These are phyloP conservation scores for Chenopodium formosanum DNA, from an alignment of 148 eudicot genomes.

Conservation along the genomic window DNA sequence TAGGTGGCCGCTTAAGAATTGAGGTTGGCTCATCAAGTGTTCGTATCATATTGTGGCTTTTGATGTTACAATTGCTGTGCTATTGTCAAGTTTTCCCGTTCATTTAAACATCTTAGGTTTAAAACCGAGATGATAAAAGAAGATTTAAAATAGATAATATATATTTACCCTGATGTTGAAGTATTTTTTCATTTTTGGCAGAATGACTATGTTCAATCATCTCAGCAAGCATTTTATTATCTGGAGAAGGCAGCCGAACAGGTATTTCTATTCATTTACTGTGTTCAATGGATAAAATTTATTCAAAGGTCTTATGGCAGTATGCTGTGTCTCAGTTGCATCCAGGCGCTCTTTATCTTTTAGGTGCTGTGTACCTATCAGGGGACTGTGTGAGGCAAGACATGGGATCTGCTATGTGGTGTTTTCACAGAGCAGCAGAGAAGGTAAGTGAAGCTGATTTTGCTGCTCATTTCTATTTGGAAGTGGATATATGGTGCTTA, in stretches of 20 bases:
- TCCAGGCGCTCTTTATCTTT: slow-evolving; percentile 86
- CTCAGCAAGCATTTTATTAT: slow-evolving; percentile 85
- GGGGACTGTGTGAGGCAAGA: slow-evolving; percentile 92
- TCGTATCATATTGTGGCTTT: neutral
- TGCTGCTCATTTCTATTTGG: too few species aligned
- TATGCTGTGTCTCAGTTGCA: slow-evolving; percentile 57
- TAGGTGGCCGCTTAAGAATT: slow-evolving; percentile 72
- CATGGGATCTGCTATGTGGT: slow-evolving; percentile 82
- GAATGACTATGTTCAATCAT: slow-evolving; percentile 74
- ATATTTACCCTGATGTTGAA: neutral
- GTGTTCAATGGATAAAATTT: neutral
- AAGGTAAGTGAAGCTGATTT: slow-evolving; percentile 54
- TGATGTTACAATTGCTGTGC: neutral
- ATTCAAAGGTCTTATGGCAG: slow-evolving; percentile 17
- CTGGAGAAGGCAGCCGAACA: slow-evolving; percentile 90
- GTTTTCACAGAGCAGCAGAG: slow-evolving; percentile 88
- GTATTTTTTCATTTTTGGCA: slow-evolving; percentile 25
- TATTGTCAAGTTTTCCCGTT: neutral
- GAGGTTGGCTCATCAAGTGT: slow-evolving; percentile 46
- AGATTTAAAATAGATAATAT: too few species aligned
- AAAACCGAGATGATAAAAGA: neutral
- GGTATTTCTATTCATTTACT: slow-evolving; percentile 37
- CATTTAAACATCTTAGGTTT: neutral
- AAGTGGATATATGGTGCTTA: neutral
- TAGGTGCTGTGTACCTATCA: slow-evolving; percentile 87